Base-by-base conservation (phyloP, 805 yeast species). In the Suhomyces sp. region DNA sequence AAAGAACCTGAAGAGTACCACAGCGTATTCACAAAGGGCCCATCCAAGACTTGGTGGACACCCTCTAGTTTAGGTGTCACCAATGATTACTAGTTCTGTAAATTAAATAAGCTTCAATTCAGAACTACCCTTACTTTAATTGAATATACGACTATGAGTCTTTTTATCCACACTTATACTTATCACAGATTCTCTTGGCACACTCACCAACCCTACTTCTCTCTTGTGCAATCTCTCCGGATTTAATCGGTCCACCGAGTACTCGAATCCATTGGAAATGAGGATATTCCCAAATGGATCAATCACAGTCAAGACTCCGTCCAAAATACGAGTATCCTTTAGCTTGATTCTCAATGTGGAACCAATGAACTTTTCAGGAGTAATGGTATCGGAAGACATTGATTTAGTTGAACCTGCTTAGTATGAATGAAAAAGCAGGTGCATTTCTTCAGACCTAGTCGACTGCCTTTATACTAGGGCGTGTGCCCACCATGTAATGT, bases 251-350 rank as follows among this genome's bases (percentile, higher is more conserved):
- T 63, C 69, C 4, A 24, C 34, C 1, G 65, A 54, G 10, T 53
- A 56, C 38, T 68, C 74, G 30, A 35, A 47, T 5, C 57, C 63
- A 35, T 64, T 55, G n/a, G 62, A 51, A 31, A 68, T 34, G 9
- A 68, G 48, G 29, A 68, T 38, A 42, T 68, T 66, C 4, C 74
- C 74, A 47, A 65, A 68, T 1, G 71, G 70, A 40, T 68, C 74
- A 11, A 67, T 56, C 1, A 58, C 71, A 0, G 70, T 57, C 30
- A 68, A 50, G 2, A 59, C 42, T 1, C 74, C 74, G 13, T 59
- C 64, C n/a, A 68, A 40, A 4, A 49, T 42, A 16, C 72, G 43
- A 7, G 51, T 41, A 37, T 68, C 71, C 1, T 41, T 43, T 22
- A 65, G 46, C 13, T 44, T 40, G 12, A 68, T 38, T 17, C 50